Conservation (phyloP, 1,139 yeast genomes). For the Yamadazyma diddensiae region DNA sequence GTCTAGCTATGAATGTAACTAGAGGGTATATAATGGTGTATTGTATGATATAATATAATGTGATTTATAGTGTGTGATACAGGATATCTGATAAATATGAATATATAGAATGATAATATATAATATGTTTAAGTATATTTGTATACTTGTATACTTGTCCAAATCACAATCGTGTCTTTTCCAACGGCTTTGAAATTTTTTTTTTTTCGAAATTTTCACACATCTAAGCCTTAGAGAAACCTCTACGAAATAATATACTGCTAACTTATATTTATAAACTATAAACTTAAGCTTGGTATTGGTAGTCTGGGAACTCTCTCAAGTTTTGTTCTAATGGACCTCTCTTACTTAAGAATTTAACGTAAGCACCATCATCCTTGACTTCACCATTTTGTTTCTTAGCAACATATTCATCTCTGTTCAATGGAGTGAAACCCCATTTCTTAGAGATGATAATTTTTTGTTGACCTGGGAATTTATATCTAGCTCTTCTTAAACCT, state of each 20-base stretch:
- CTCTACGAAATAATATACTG: neutral
- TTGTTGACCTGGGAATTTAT: slow-evolving; percentile 99
- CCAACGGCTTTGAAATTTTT: no score
- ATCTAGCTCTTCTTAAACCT: slow-evolving; percentile 99
- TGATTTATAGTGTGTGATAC: no score
- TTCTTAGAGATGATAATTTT: slow-evolving; percentile 98
- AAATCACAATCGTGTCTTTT: no score
- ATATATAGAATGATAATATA: no score
- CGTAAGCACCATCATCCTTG: slow-evolving; percentile 99
- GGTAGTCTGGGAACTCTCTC: slow-evolving; percentile 93
- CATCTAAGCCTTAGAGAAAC: neutral
- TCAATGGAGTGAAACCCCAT: slow-evolving; percentile 99
- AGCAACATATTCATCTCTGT: slow-evolving; percentile 95
- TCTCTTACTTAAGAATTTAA: slow-evolving; percentile 95
- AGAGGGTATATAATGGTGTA: no score
- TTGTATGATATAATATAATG: no score
- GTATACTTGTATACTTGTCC: no score
- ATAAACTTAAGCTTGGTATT: slow-evolving; percentile 39
- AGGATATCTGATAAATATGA: no score
- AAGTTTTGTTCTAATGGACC: slow-evolving; percentile 93
- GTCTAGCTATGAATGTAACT: no score
- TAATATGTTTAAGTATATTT: no score
- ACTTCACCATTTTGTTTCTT: slow-evolving; percentile 97
- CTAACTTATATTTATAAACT: slow-evolving; percentile 1
- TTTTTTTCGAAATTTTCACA: neutral